A percentile compares a stretch with the other conserved stretches of the same genome.
Evolutionary conservation across 1,284 basidiomycete genomes (phyloP).

Genomic region (Melampsora americana): DNA sequence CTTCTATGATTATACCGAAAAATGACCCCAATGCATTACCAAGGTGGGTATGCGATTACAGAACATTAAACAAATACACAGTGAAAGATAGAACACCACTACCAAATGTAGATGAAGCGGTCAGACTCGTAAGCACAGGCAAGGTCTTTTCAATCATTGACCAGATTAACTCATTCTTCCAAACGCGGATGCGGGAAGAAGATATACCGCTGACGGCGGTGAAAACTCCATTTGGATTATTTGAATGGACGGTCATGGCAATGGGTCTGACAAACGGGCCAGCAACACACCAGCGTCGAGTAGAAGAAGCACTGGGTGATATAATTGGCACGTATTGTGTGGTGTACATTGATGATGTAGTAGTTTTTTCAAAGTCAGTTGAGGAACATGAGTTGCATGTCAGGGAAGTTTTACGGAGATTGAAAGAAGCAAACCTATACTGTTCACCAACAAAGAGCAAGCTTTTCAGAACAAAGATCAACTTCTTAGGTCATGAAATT

Average conservation of each 20-base stretch:
- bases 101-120: constrained; percentile 12
- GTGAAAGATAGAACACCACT: constrained; percentile 44
- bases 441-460: background rate
- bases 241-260: constrained; percentile 58
- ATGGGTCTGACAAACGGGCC: no score
- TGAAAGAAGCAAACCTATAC: background rate
- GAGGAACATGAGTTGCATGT: background rate
- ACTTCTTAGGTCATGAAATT: constrained; percentile 56
- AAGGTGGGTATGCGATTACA: no score
- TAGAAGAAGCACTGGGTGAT: no score
- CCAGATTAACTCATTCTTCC: no score
- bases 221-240: constrained; percentile 48
- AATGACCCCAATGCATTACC: constrained; percentile 45
- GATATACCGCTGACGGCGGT: background rate
- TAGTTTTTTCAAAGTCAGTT: constrained; percentile 50
- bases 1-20: constrained; percentile 9
- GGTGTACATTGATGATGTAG: constrained; percentile 58
- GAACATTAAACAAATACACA: background rate
- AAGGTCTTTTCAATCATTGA: constrained; percentile 52
- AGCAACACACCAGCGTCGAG: no score
- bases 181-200: background rate
- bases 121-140: constrained; percentile 3
- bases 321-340: no score
- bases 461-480: constrained; percentile 47
- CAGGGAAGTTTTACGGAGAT: background rate